Percentiles rank a stretch among this genome's conserved stretches.
Evolutionary conservation across 1,284 basidiomycete genomes (phyloP).

Genomic region (Naganishia sp.): DNA sequence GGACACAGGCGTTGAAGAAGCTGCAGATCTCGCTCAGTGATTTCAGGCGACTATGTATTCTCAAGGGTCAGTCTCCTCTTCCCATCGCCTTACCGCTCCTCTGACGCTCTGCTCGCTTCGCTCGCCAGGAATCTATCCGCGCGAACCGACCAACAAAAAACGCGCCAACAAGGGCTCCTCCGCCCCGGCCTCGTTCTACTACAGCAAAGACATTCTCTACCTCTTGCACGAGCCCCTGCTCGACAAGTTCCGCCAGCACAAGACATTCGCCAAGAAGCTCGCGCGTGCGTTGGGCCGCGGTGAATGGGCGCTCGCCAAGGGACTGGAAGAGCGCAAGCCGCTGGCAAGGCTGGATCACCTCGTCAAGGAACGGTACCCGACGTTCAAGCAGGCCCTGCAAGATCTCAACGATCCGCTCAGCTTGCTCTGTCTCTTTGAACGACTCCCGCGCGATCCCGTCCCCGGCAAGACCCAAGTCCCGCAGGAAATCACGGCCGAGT

Average conservation of each 20-base stretch:
- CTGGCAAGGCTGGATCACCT: slow-evolving; percentile 90
- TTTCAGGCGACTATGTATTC: slow-evolving; percentile 94
- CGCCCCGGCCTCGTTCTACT: slow-evolving; percentile 97
- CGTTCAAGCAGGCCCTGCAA: slow-evolving; percentile 91
- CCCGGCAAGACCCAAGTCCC: slow-evolving; percentile 66
- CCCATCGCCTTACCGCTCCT: neutral
- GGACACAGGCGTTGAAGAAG: slow-evolving; percentile 85
- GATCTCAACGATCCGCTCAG: slow-evolving; percentile 98
- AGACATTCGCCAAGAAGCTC: slow-evolving; percentile 97
- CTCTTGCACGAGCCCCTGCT: slow-evolving; percentile 96
- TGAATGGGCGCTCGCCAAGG: slow-evolving; percentile 95
- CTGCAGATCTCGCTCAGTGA: slow-evolving; percentile 96
- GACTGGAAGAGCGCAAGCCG: slow-evolving; percentile 87
- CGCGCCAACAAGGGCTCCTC: slow-evolving; percentile 97
- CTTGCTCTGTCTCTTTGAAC: slow-evolving; percentile 89
- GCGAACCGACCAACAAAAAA: slow-evolving; percentile 89
- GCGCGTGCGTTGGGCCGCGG: slow-evolving; percentile 87
- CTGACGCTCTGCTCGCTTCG: neutral
- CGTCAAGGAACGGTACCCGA: slow-evolving; percentile 98
- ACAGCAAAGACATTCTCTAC: slow-evolving; percentile 97
- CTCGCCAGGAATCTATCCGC: slow-evolving; percentile 85
- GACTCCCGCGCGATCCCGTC: slow-evolving; percentile 74
- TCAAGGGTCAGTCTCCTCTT: slow-evolving; percentile 71
- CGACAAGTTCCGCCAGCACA: slow-evolving; percentile 94
- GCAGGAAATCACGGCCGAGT: slow-evolving; percentile 83